These are phyloP conservation scores for Neurospora sp. DNA, from an alignment of 495 filamentous ascomycete genomes.

Conservation along the genomic window DNA sequence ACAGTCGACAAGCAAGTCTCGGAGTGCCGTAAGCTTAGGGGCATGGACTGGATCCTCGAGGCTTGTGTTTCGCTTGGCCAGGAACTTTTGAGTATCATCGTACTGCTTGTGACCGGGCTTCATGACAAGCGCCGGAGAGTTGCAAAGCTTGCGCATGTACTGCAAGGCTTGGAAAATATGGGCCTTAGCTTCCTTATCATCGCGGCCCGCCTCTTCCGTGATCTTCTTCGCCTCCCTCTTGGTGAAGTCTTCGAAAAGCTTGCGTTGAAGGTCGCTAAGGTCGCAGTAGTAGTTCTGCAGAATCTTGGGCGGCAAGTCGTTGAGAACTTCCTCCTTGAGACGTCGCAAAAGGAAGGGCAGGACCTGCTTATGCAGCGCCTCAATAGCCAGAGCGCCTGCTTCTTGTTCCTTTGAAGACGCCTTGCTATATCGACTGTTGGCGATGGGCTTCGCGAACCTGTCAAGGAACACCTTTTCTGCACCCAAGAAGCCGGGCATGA, in stretches of 20 bases:
- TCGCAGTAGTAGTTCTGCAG: constrained; percentile 99
- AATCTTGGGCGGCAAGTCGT: constrained; percentile 96
- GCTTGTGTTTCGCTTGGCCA: constrained; percentile 60
- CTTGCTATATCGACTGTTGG: constrained; percentile 86
- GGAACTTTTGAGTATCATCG: constrained; percentile 64
- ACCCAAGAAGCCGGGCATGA: constrained; percentile 98
- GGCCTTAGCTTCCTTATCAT: constrained; percentile 85
- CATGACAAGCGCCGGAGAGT: constrained; percentile 90
- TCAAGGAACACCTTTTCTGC: constrained; percentile 97
- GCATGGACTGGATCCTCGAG: constrained; percentile 82
- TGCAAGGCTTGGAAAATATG: constrained; percentile 99
- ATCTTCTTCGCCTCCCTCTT: constrained; percentile 85
- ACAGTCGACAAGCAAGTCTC: constrained; percentile 86
- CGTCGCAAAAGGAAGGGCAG: constrained; percentile 92
- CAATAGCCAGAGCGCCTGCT: constrained; percentile 88
- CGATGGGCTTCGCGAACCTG: constrained; percentile 94
- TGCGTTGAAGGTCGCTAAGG: constrained; percentile 88
- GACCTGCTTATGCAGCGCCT: constrained; percentile 95
- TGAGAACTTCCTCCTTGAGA: constrained; percentile 93
- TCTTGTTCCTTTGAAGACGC: constrained; percentile 98
- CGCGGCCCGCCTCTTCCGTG: constrained; percentile 61
- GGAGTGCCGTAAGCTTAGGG: constrained; percentile 81
- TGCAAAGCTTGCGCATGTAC: constrained; percentile 98
- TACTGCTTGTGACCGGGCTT: constrained; percentile 90
- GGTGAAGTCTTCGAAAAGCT: constrained; percentile 90